Conservation (phyloP, 208 protist species). For the Leptomonas seymouri region DNA sequence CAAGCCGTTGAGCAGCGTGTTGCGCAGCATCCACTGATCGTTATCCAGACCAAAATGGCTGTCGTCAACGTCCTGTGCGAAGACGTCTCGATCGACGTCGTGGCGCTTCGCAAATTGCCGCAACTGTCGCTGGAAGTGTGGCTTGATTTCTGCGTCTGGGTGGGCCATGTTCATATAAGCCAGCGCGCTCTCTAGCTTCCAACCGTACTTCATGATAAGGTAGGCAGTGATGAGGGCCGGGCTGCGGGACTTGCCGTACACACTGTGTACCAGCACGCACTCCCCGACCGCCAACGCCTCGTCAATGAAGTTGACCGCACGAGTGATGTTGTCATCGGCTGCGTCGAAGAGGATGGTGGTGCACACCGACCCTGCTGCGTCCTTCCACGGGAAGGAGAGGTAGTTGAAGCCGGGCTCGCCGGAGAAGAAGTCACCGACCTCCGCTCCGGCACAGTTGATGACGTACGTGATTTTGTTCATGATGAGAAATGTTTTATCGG, state of each 20-base stretch:
- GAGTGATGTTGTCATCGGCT: slow-evolving; percentile 81
- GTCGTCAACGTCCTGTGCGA: slow-evolving; percentile 82
- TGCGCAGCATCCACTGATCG: slow-evolving; percentile 93
- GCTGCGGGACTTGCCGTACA: slow-evolving; percentile 80
- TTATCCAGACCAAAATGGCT: slow-evolving; percentile 86
- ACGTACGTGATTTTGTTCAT: slow-evolving; percentile 95
- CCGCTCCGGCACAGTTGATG: slow-evolving; percentile 90
- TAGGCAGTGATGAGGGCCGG: slow-evolving; percentile 87
- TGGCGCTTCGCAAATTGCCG: slow-evolving; percentile 86
- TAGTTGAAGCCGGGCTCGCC: slow-evolving; percentile 82
- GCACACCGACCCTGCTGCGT: slow-evolving; percentile 70
- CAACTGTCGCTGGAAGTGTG: slow-evolving; percentile 91
- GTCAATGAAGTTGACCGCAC: slow-evolving; percentile 83
- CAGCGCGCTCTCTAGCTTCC: slow-evolving; percentile 88
- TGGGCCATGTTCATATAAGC: slow-evolving; percentile 88
- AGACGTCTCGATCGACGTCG: slow-evolving; percentile 81
- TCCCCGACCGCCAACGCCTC: slow-evolving; percentile 79
- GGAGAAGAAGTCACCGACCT: slow-evolving; percentile 81
- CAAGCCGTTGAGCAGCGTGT: slow-evolving; percentile 89
- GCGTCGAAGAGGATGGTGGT: slow-evolving; percentile 87
- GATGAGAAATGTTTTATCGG: slow-evolving; percentile 87
- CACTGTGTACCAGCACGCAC: slow-evolving; percentile 91
- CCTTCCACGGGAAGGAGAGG: slow-evolving; percentile 92
- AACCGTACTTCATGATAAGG: slow-evolving; percentile 92
- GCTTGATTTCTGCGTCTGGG: slow-evolving; percentile 88